Evolutionary conservation across 192 early-diverging fungal species (phyloP), one percentile per base, ranked within the genome.

Genomic region (Globomyces pollinis-pini): DNA sequence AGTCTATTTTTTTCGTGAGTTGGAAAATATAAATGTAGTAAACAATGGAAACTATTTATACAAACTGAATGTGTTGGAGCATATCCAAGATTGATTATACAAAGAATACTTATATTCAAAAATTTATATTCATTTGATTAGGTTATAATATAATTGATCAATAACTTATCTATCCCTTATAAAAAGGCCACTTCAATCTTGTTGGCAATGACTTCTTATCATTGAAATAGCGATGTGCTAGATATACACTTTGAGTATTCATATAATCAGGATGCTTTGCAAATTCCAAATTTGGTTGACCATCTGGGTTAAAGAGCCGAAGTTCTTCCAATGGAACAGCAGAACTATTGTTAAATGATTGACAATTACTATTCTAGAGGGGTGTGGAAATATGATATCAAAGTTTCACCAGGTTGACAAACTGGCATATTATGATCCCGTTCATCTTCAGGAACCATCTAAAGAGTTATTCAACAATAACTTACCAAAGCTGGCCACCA

Each of bases 401-500:
- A 67, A 9, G 67, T 64, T 9, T 57, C 67, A 15, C 28, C 23
- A 2, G 21, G 8, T 20, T 20, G 44, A 8, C 28, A 3, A 1
- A 26, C 44, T 24, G 44, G 44, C 44, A 51, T 33, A 33, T n/a
- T 33, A 26, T 51, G 30, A 16, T 33, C 50, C 18, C 30, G 16
- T 18, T 51, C 20, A 30, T n/a, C 18, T 3, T 51, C 24, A 6
- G 50, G 50, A 16, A 51, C 61, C 16, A 74, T 71, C n/a, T n/a
- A n/a, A n/a, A n/a, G n/a, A n/a, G n/a, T n/a, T n/a, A n/a, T n/a
- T n/a, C n/a, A n/a, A n/a, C n/a, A n/a, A n/a, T n/a, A n/a, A n/a
- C n/a, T n/a, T n/a, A n/a, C n/a, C 50, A 77, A 23, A 20, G 67
- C 75, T 18, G 71, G 67, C 71, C 70, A 73, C 75, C 75, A 77